Evolutionary conservation across 805 yeast species (phyloP), one percentile per base, ranked within the genome.

Genomic region (Wickerhamomyces silvicola): DNA sequence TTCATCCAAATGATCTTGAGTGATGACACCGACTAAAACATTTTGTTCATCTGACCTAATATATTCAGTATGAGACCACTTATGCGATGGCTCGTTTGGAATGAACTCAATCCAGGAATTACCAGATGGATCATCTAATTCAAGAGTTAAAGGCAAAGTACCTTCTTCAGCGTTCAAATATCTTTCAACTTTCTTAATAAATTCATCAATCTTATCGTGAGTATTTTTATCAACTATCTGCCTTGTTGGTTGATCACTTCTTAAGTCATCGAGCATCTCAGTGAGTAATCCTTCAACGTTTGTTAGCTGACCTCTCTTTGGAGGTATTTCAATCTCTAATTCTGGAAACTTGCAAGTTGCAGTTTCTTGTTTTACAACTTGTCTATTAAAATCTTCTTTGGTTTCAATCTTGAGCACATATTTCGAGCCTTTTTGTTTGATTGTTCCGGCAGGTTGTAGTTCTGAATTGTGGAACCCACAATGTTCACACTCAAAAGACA

Each of bases 401-500:
- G 52, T 50, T 54, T 83, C 94, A 28, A 90, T 59, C 52, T 77
- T 76, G 40, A 88, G 62, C 18, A 71, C 63, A 56, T 82, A 84
- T 48, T 76, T 73, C 15, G 81, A 59, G 21, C 98, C 99, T 59
- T 83, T 84, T 47, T 81, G 90, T 48, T 90, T 94, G 41, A 92
- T 86, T 35, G 75, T 75, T 5, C 92, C 78, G 6, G 98, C 99
- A n/a, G 97, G 82, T 65, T 92, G 98, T 45, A 92, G 74, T 61
- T 92, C 98, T 24, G 85, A 75, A 67, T 86, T 90, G 55, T 80
- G 83, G 54, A 85, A 76, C 1, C 85, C 84, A 66, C 99, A 92
- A 59, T 88, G 97, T 18, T 92, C 90, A 60, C 99, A 92, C 45
- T 79, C 84, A 58, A 92, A 92, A 2, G 97, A 87, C 94, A 92